Percentiles rank a stretch among this genome's conserved stretches.
These are phyloP conservation scores for Aspergillus sp. DNA, from an alignment of 2,329 filamentous ascomycete species.

Conservation along the genomic window DNA sequence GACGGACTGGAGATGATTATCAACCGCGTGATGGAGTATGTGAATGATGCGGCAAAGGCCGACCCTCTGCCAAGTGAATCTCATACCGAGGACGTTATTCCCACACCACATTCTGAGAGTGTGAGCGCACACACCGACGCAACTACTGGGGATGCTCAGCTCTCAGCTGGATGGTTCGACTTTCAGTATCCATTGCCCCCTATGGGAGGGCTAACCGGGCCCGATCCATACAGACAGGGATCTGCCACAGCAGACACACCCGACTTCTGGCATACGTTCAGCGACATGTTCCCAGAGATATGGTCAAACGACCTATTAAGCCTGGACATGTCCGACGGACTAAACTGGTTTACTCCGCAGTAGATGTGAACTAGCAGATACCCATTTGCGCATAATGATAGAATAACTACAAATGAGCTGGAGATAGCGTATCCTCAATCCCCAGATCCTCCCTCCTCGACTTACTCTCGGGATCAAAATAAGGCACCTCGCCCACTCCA, in stretches of 20 bases:
- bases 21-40: constrained; percentile 20
- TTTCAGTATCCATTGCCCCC: not conserved
- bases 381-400: too few species aligned
- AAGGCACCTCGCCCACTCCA: constrained; percentile 82
- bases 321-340: not conserved
- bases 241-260: not conserved
- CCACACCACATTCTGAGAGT: not conserved
- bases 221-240: not conserved
- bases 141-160: not conserved
- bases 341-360: not conserved
- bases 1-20: constrained; percentile 24
- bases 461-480: constrained; percentile 18
- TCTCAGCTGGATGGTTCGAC: not conserved
- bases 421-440: constrained; percentile 19
- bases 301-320: not conserved
- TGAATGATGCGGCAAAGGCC: not conserved
- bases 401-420: constrained; percentile 17
- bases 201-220: not conserved
- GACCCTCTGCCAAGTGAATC: not conserved
- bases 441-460: constrained; percentile 23
- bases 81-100: not conserved
- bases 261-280: not conserved
- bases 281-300: not conserved
- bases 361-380: not conserved
- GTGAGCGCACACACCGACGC: not conserved